Evolutionary conservation across 1,284 basidiomycete genomes (phyloP), one percentile per base, ranked within the genome.

Genomic region (Moniliella sp.): DNA sequence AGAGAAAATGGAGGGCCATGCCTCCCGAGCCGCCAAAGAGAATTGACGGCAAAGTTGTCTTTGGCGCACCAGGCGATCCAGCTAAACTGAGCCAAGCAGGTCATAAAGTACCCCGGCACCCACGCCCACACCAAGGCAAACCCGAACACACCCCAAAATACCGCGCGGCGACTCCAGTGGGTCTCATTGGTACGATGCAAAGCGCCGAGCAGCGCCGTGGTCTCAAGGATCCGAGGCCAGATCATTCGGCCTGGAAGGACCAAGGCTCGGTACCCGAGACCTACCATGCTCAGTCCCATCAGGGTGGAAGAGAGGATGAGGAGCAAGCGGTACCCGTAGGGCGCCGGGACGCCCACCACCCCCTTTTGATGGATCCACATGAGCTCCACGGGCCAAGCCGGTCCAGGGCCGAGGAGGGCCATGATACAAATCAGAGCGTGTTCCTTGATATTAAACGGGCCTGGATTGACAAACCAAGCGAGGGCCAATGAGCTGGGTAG

Each of bases 381-480:
- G n/a, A n/a, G n/a, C n/a, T n/a, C n/a, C n/a, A n/a, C n/a, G n/a
- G n/a, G n/a, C n/a, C n/a, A n/a, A n/a, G n/a, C n/a, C n/a, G n/a
- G n/a, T n/a, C n/a, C n/a, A n/a, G n/a, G n/a, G n/a, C n/a, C n/a
- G 4, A 75, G 71, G 19, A 18, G 25, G 23, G 25, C 31, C 71
- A 76, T 74, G 43, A 76, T 74, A 13, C 73, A 66, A 23, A 75
- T 70, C 16, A 69, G 69, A 0, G 70, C 69, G 52, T 74, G 70
- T n/a, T 75, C 69, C 37, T 68, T 67, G 42, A 37, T 45, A 33
- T 19, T 29, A 26, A 32, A 36, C 11, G 14, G 34, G 18, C 32
- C 39, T 30, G 40, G 18, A 19, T 34, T 25, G 10, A 27, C n/a
- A n/a, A n/a, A n/a, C n/a, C 26, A 37, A 65, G 69, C 69, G 53